Base-by-base conservation (phyloP, 768 basidiomycete species). In the Russula emetica region DNA sequence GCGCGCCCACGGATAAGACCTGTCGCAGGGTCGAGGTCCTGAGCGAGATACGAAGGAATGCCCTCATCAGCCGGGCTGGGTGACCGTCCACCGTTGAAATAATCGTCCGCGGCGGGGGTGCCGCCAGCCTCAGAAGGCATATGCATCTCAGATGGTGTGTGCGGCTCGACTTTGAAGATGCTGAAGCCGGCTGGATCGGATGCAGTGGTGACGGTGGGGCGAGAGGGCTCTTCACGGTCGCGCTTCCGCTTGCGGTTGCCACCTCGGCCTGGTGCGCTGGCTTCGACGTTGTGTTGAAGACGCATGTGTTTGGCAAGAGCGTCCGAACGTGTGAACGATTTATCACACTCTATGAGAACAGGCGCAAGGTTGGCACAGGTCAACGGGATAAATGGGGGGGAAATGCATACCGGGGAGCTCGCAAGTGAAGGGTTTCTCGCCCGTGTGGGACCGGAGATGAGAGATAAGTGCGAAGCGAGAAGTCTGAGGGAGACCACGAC, bases 251-350 rank as follows among this genome's bases (percentile, higher is more conserved):
- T 88, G 55, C 86, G 82, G 18, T 76, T 78, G 26, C 87, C 87
- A 50, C 87, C 89, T 44, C 88, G 82, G 6, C 86, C 85, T 0
- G 91, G 87, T 1, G 84, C 79, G 0, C 90, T 88, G 0, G 88
- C 86, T 2, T 80, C 80, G 71, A 90, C 85, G 69, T 88, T 86
- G 75, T 94, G 90, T 70, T 94, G 90, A 36, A 90, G 84, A 28
- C 92, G 87, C 84, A 94, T 88, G 74, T 97, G 94, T 72, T 96
- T 96, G 24, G 87, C 87, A 22, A 96, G 84, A 10, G 94, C 93
- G 75, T 97, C 94, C 1, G 93, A 93, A 49, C 94, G 92, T 10
- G 94, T 94, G 75, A 98, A 98, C 0, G 91, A 88, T 70, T 93
- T 94, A 78, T 92, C 92, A 72, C 95, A 98, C 77, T 94, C 94